Percentiles rank a stretch among this genome's conserved stretches.
Conservation (phyloP, 495 filamentous ascomycete species). For the Tuber melanosporum region DNA sequence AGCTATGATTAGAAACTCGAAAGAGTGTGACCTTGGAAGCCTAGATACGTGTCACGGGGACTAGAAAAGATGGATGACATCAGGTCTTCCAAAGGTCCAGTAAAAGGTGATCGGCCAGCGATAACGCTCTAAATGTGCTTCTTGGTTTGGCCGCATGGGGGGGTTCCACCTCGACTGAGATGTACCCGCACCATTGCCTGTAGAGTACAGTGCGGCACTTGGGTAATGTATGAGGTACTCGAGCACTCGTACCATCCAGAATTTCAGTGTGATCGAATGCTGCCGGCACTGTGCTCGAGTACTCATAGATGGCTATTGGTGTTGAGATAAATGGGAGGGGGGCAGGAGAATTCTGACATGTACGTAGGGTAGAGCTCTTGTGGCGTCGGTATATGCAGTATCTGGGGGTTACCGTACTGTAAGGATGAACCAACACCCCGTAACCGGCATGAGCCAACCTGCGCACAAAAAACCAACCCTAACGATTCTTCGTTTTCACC, state of each 20-base stretch:
- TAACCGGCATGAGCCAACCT: too few species aligned
- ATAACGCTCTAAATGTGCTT: neutral
- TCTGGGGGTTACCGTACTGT: too few species aligned
- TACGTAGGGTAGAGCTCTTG: neutral
- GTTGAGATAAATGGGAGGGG: neutral
- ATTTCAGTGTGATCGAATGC: neutral
- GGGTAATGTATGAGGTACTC: neutral
- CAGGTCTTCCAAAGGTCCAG: neutral
- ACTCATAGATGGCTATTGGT: neutral
- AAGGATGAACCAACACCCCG: too few species aligned
- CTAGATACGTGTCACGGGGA: slow-evolving; percentile 1
- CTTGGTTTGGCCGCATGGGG: neutral
- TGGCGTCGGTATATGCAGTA: neutral
- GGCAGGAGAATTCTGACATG: neutral
- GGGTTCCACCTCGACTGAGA: neutral
- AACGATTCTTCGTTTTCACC: neutral
- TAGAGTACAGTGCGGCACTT: neutral
- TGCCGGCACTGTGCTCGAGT: too few species aligned
- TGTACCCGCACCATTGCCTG: neutral
- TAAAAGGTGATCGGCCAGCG: neutral
- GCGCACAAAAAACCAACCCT: neutral
- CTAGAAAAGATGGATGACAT: neutral
- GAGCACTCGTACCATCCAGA: neutral
- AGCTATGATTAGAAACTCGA: neutral
- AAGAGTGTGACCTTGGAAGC: neutral